These are phyloP conservation scores for Eucalyptus dawsonii DNA, from an alignment of 345 rosid species.

Conservation along the genomic window DNA sequence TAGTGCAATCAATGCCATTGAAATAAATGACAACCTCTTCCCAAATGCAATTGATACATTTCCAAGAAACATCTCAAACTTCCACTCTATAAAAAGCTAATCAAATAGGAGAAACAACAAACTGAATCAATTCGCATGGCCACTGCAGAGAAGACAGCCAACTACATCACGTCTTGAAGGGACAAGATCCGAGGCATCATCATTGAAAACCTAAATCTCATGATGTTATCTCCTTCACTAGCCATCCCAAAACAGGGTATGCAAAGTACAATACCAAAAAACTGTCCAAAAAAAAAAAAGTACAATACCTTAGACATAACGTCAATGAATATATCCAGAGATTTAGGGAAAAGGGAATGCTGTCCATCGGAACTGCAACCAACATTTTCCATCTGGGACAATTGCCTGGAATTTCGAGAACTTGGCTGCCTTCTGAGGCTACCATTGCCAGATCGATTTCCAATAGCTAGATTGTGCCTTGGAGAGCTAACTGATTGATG, in stretches of 20 bases:
- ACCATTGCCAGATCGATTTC: neutral
- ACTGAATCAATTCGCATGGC: neutral
- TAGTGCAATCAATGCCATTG: neutral
- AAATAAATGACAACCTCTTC: neutral
- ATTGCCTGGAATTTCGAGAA: neutral
- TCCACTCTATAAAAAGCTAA: neutral
- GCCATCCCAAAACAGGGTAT: slow-evolving; percentile 21
- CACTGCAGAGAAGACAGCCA: neutral
- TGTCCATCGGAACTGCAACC: neutral
- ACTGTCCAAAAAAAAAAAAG: no score
- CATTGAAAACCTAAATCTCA: neutral
- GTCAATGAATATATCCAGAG: slow-evolving; percentile 17
- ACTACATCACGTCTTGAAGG: neutral
- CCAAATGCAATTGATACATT: neutral
- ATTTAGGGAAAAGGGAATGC: slow-evolving; percentile 4
- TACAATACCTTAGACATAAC: no score
- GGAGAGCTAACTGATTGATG: neutral
- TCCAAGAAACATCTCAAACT: neutral
- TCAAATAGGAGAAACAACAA: neutral
- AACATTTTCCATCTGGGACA: neutral
- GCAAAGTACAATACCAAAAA: slow-evolving; percentile 24
- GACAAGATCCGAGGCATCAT: neutral
- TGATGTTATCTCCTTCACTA: slow-evolving; percentile 15
- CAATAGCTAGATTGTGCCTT: neutral
- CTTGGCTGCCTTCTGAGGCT: neutral